A percentile compares a stretch with the other conserved stretches of the same genome.
phyloP scores from a whole-genome alignment of 441 rosid genomes.

The Theobroma grandiflorum region DNA sequence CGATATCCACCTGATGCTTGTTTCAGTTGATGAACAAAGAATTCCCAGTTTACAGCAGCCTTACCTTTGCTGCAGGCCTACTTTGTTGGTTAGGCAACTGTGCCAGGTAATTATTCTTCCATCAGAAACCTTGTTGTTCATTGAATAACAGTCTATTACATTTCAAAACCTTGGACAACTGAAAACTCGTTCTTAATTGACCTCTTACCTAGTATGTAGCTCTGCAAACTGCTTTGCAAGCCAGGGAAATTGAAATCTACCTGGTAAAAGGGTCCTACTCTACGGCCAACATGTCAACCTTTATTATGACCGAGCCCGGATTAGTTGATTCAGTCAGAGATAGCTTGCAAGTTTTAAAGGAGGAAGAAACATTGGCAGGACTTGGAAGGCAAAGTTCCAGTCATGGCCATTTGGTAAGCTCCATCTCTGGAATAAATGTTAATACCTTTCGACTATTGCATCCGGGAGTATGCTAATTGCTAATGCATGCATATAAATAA shows the following conservation, averaged over 20 bases:
- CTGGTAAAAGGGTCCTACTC: slow-evolving; percentile 50
- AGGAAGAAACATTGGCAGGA: slow-evolving; percentile 55
- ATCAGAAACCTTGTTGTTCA: neutral
- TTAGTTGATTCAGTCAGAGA: slow-evolving; percentile 44
- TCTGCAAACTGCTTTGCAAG: slow-evolving; percentile 52
- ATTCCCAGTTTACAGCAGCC: slow-evolving; percentile 62
- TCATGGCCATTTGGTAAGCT: slow-evolving; percentile 52
- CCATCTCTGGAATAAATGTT: neutral
- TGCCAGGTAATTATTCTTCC: slow-evolving; percentile 50
- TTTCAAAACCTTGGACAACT: neutral
- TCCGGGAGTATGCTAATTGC: neutral
- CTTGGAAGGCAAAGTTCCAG: slow-evolving; percentile 38
- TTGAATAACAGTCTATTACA: neutral
- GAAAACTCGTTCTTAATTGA: neutral
- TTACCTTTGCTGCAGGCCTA: slow-evolving; percentile 62
- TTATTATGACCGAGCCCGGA: slow-evolving; percentile 16
- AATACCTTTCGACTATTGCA: slow-evolving; percentile 1
- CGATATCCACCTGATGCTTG: slow-evolving; percentile 60
- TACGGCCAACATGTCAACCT: slow-evolving; percentile 34
- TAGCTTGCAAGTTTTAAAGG: slow-evolving; percentile 51
- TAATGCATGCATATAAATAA: neutral
- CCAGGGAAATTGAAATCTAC: slow-evolving; percentile 59
- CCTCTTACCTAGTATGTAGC: slow-evolving; percentile 57
- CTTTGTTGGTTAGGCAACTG: slow-evolving; percentile 54
- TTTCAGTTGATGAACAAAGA: slow-evolving; percentile 56